phyloP scores from a whole-genome alignment of 352 stramenopile genomes.

The Pythium aquatile region DNA sequence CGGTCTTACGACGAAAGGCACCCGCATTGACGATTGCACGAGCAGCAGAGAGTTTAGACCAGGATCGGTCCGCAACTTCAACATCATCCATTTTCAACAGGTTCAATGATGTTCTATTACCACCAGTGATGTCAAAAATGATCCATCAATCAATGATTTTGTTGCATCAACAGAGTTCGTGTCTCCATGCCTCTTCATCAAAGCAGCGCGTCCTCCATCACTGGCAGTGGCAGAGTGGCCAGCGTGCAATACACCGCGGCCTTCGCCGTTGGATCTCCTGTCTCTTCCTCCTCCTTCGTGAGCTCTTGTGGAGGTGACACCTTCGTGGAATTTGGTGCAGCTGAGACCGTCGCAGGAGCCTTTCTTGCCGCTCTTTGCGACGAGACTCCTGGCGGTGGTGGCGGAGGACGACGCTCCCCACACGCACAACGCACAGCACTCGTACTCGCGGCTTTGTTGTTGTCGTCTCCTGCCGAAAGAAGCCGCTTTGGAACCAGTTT shows the following conservation, averaged over 20 bases:
- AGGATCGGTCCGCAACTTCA: neutral
- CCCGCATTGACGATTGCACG: no score
- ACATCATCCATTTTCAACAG: neutral
- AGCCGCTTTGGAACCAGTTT: constrained; percentile 11
- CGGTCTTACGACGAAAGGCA: no score
- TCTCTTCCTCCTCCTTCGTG: neutral
- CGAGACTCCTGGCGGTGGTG: neutral
- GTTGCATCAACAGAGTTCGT: neutral
- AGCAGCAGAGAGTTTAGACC: no score
- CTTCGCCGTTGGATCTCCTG: neutral
- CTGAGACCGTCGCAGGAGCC: neutral
- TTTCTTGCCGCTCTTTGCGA: neutral
- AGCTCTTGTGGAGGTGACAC: neutral
- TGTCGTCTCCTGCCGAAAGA: neutral
- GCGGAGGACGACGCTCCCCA: constrained; percentile 14
- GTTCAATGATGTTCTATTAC: neutral
- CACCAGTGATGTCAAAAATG: neutral
- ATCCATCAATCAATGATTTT: neutral
- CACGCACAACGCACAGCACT: constrained; percentile 6
- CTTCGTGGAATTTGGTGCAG: neutral
- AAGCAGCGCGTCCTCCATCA: neutral
- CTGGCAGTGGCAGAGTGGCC: neutral
- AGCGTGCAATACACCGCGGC: neutral
- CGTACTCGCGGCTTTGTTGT: neutral
- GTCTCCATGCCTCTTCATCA: neutral